Evolutionary conservation across 768 basidiomycete species (phyloP), one percentile per base, ranked within the genome.

Genomic region (Flagelloscypha sp.): DNA sequence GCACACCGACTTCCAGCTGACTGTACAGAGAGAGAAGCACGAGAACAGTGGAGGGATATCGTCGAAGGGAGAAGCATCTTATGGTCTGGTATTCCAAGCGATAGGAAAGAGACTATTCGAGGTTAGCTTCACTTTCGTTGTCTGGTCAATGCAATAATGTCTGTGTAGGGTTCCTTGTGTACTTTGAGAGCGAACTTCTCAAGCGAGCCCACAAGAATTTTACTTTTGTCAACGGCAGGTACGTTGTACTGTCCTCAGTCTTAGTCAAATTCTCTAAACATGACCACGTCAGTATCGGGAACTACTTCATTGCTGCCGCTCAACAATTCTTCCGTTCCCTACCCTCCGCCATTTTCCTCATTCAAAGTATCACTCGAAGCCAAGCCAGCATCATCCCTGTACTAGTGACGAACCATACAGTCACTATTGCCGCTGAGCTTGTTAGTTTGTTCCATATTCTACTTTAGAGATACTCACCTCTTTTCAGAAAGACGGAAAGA

Each of bases 161-260:
- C 36, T 22, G 23, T 21, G 12, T 52, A 89, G 90, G 90, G 0
- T 94, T 98, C 54, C 68, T 98, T 13, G 92, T 97, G 3, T 74
- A 89, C 50, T 94, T 95, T 44, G 88, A 97, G 55, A 79, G 75
- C 42, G 85, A 94, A 46, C 66, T 92, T 6, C 68, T 95, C 27
- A 84, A 79, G 47, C 70, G 90, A 16, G 88, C 93, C 2, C 89
- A 94, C 50, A 95, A 95, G 62, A 85, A 81, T 43, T 97, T 95
- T 57, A 84, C 87, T 17, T 98, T 94, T 60, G 65, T 84, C 34
- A 93, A 93, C 48, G 92, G 90, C 50, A 86, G 84, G 74, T 79
- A 60, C 23, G 57, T 45, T 19, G 41, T 36, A 18, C 25, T 13
- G 17, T 45, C 24, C 54, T 42, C 9, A 4, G 17, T 17, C 16